Evolutionary conservation across 371 early-diverging fungal genomes (phyloP).

Genomic region (Mortierella sp.): DNA sequence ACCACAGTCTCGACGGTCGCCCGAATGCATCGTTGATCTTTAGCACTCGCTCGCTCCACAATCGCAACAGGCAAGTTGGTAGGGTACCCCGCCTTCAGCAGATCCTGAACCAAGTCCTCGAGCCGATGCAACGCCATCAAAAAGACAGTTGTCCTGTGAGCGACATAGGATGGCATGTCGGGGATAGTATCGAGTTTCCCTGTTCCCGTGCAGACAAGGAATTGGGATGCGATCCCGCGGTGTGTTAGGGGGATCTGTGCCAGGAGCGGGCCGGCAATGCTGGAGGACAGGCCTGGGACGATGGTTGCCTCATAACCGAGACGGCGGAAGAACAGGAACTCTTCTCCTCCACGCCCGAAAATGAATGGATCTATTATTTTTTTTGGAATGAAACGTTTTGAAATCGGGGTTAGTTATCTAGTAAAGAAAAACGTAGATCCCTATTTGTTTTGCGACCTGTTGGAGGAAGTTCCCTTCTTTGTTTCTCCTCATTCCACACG

Average conservation of each 20-base stretch:
- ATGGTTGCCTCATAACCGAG: conserved; percentile 76
- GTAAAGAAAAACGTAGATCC: not conserved
- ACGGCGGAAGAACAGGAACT: conserved; percentile 80
- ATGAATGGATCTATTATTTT: conserved; percentile 83
- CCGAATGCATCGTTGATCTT: conserved; percentile 78
- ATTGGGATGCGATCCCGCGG: conserved; percentile 89
- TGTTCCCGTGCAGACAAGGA: conserved; percentile 88
- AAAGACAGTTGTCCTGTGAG: conserved; percentile 85
- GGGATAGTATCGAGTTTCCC: conserved; percentile 72
- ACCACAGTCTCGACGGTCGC: conserved; percentile 73
- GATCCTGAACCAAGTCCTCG: conserved; percentile 67
- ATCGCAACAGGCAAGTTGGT: conserved; percentile 78
- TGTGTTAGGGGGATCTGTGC: conserved; percentile 92
- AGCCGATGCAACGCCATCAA: conserved; percentile 91
- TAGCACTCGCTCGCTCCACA: conserved; percentile 82
- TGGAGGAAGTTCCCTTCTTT: not conserved
- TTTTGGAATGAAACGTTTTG: not conserved
- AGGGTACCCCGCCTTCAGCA: conserved; percentile 72
- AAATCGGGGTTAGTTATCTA: not conserved
- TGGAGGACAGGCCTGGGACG: conserved; percentile 90
- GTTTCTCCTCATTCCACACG: not conserved
- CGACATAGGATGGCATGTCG: conserved; percentile 75
- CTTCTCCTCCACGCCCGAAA: conserved; percentile 95
- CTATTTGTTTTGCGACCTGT: no score
- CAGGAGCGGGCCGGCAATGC: conserved; percentile 81